Evolutionary conservation across 495 filamentous ascomycete species (phyloP).

Genomic region (Penicillium canariense): DNA sequence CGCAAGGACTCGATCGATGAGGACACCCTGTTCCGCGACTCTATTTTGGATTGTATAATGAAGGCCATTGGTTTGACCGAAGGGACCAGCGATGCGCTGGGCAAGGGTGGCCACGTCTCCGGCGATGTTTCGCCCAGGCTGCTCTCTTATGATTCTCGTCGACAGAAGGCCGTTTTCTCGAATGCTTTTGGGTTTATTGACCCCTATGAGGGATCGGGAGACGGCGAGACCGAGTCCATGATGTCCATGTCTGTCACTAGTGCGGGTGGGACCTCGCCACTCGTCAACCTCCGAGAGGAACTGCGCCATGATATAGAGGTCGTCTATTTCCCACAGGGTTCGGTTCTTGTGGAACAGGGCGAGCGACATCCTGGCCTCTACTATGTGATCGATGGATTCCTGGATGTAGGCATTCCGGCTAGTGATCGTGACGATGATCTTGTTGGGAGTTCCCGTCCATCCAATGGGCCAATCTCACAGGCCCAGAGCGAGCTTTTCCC

Average conservation of each 20-base stretch:
- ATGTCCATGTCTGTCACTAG: constrained; percentile 63
- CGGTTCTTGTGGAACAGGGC: constrained; percentile 94
- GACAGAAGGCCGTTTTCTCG: constrained; percentile 76
- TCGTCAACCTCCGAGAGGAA: constrained; percentile 62
- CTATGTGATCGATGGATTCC: constrained; percentile 95
- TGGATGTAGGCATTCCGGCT: constrained; percentile 80
- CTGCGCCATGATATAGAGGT: constrained; percentile 93
- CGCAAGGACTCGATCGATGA: constrained; percentile 79
- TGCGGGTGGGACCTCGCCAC: constrained; percentile 52
- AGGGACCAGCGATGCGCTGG: constrained; percentile 57
- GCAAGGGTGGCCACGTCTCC: constrained; percentile 61
- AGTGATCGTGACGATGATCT: constrained; percentile 51
- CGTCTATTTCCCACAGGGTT: constrained; percentile 92
- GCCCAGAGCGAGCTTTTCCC: constrained; percentile 46
- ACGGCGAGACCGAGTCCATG: constrained; percentile 86
- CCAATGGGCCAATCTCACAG: constrained; percentile 13
- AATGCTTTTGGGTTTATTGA: constrained; percentile 97
- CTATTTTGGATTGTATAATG: constrained; percentile 91
- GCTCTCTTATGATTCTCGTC: constrained; percentile 78
- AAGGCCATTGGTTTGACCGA: constrained; percentile 82
- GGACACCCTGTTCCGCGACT: constrained; percentile 81
- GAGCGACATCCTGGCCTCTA: constrained; percentile 95
- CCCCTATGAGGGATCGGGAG: constrained; percentile 74
- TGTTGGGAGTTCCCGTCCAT: constrained; percentile 34
- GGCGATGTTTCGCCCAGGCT: constrained; percentile 81